Base-by-base conservation (phyloP, 2,329 filamentous ascomycete genomes). In the Microdochium bolleyi region DNA sequence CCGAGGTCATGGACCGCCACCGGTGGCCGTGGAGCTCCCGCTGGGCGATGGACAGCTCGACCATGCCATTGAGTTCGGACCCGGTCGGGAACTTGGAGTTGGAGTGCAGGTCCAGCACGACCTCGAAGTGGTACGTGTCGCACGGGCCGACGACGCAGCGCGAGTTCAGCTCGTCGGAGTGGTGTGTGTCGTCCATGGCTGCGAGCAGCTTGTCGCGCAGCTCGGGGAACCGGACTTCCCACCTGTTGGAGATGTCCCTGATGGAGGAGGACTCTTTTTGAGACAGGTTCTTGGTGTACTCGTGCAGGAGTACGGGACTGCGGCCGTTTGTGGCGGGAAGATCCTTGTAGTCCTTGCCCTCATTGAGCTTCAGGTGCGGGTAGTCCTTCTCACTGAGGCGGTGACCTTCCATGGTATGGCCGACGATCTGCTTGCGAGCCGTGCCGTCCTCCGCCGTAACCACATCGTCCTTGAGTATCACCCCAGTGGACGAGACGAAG, bases 71-170 rank as follows among this genome's bases (percentile, higher is more conserved):
- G 52, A 85, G 74, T 61, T 83, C 78, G 3, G 81, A 80, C n/a
- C 79, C 77, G 11, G 73, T 68, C 3, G 81, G 81, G 59, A 84
- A 82, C 53, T 76, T 75, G 58, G 74, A 75, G 48, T 76, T 76
- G 56, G 81, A 73, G 61, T 82, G 78, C 2, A 85, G 66, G 56
- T 83, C 77, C 7, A 86, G 72, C 1, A 80, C 80, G 3, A 79
- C 74, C 55, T 83, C 80, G 71, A 85, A 81, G 67, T 85, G 81
- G 56, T 85, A 70, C 34, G 84, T 76, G 56, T 79, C 76, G 54
- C 81, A 79, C 37, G 76, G 76, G 3, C 65, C 65, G 24, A 67
- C 59, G 8, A 67, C 65, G 44, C 64, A 67, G 3, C 65, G 62
- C 3, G 65, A 66, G 24, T 61, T 63, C n/a, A 56, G 58, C 55